Conservation (phyloP, 352 stramenopile species). For the Globisporangium orthogonon region DNA sequence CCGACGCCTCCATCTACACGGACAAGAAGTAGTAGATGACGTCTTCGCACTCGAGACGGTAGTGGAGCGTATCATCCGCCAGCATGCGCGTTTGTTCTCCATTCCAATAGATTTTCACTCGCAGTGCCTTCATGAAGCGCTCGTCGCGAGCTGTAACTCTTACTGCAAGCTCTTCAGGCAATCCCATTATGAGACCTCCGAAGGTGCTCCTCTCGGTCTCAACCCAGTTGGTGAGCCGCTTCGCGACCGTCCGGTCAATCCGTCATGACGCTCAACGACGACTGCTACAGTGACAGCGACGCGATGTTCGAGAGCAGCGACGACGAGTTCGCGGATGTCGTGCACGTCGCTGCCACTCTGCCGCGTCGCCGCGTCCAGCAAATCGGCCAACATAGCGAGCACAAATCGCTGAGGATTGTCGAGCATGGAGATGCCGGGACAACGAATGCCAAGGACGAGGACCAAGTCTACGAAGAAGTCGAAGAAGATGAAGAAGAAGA, state of each 20-base stretch:
- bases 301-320: neutral
- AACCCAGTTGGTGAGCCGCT: neutral
- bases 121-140: no score
- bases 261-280: neutral
- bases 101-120: no score
- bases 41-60: neutral
- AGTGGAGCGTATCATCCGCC: no score
- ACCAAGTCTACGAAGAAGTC: neutral
- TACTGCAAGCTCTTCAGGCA: no score
- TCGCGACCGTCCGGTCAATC: neutral
- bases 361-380: neutral
- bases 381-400: neutral
- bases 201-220: neutral
- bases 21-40: conserved; percentile 22
- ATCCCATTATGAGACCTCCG: no score
- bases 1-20: conserved; percentile 55
- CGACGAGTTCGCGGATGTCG: neutral
- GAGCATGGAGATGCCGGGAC: neutral
- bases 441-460: neutral
- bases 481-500: neutral
- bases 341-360: neutral
- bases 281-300: neutral
- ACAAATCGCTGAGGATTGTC: neutral
- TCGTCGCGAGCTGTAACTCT: no score
- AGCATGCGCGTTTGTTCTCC: no score